Percentiles rank a stretch among this genome's conserved stretches.
Conservation (phyloP, 495 filamentous ascomycete genomes). For the Aspergillus asperescens region DNA sequence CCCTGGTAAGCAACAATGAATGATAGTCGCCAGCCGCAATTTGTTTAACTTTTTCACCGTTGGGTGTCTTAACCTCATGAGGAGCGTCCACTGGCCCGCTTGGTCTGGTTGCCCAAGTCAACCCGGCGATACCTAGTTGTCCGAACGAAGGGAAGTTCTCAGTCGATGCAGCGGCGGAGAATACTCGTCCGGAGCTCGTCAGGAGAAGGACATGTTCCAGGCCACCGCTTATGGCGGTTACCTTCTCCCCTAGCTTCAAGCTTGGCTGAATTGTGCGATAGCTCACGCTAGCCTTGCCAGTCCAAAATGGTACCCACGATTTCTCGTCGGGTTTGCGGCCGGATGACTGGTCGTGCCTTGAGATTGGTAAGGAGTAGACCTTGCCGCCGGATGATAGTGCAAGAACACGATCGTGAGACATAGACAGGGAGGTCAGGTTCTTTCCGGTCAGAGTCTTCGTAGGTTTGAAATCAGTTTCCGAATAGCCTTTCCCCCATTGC, state of each 20-base stretch:
- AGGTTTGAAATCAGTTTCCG: conserved; percentile 51
- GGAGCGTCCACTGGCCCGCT: conserved; percentile 71
- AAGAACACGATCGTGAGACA: conserved; percentile 79
- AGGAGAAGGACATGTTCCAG: conserved; percentile 80
- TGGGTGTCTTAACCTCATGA: conserved; percentile 65
- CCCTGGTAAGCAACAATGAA: conserved; percentile 66
- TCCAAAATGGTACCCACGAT: conserved; percentile 77
- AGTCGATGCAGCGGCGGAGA: conserved; percentile 73
- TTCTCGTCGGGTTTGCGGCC: conserved; percentile 57
- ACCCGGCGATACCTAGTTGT: conserved; percentile 78
- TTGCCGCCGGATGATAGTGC: conserved; percentile 70
- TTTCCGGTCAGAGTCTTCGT: conserved; percentile 74
- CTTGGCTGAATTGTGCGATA: conserved; percentile 66
- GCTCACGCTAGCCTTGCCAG: conserved; percentile 51
- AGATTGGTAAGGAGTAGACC: conserved; percentile 83
- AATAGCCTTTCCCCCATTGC: conserved; percentile 84
- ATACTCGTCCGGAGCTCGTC: conserved; percentile 80
- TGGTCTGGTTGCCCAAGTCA: conserved; percentile 75
- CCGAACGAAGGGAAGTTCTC: conserved; percentile 73
- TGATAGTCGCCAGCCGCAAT: conserved; percentile 87
- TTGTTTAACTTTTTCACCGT: conserved; percentile 57
- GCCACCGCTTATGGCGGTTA: conserved; percentile 68
- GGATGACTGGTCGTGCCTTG: conserved; percentile 58
- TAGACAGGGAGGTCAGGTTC: conserved; percentile 61
- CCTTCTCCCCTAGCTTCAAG: conserved; percentile 68